phyloP scores from a whole-genome alignment of 75 land plant species.

The Cupressus sempervirens region DNA sequence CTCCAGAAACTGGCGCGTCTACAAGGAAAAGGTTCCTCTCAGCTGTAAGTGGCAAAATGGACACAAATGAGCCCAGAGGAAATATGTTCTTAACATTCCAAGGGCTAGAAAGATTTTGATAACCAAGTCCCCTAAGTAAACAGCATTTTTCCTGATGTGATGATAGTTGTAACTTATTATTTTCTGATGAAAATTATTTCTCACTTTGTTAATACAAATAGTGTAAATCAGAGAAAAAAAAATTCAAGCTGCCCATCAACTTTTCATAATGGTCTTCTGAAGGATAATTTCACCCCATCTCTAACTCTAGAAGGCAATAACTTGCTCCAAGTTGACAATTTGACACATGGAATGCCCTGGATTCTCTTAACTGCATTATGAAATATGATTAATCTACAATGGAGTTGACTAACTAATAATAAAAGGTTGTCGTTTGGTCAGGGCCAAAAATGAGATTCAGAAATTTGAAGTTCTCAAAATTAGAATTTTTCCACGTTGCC shows the following conservation, averaged over 20 bases:
- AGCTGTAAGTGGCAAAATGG: slow-evolving; percentile 14
- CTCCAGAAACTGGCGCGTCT: slow-evolving; percentile 57
- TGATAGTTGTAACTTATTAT: not conserved
- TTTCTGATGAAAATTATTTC: not conserved
- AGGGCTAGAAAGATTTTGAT: not conserved
- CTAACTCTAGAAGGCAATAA: not conserved
- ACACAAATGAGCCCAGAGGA: not conserved
- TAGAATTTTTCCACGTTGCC: too few relatives aligned
- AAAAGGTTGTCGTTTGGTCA: not conserved
- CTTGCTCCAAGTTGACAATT: not conserved
- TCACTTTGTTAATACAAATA: not conserved
- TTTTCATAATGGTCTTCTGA: not conserved
- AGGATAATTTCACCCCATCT: not conserved
- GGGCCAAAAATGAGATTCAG: not conserved
- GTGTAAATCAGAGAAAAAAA: not conserved
- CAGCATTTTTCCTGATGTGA: not conserved
- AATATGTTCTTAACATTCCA: not conserved
- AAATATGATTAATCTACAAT: not conserved
- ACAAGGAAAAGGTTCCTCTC: slow-evolving; percentile 26
- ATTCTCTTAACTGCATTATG: not conserved
- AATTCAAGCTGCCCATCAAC: not conserved
- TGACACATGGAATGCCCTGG: not conserved
- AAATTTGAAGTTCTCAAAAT: not conserved
- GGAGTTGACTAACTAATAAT: not conserved
- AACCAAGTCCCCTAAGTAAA: not conserved